Conservation (phyloP, 352 stramenopile species). For the Pythium aphanidermatum region DNA sequence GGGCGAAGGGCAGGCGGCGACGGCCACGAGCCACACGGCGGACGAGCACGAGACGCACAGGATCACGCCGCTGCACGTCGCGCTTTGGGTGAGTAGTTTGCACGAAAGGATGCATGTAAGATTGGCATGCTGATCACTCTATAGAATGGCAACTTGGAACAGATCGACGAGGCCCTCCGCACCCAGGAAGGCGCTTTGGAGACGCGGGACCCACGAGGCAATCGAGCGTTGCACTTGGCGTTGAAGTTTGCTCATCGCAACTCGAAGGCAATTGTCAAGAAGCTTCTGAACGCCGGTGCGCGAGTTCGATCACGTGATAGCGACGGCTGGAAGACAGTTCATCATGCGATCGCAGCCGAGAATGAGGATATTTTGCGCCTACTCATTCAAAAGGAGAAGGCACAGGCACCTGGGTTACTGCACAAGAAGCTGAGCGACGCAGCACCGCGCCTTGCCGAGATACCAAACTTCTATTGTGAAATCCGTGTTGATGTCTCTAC, state of each 20-base stretch:
- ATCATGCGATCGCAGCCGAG: constrained; percentile 49
- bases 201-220: constrained; percentile 42
- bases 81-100: constrained; percentile 38
- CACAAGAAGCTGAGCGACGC: constrained; percentile 46
- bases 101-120: background rate
- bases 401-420: constrained; percentile 43
- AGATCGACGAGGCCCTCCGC: constrained; percentile 36
- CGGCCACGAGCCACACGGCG: background rate
- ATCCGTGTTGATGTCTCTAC: constrained; percentile 61
- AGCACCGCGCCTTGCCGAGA: constrained; percentile 30
- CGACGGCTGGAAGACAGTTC: constrained; percentile 57
- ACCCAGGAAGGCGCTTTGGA: constrained; percentile 31
- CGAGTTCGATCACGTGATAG: constrained; percentile 56
- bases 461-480: constrained; percentile 64
- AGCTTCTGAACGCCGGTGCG: constrained; percentile 45
- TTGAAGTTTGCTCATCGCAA: constrained; percentile 67
- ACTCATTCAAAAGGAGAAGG: constrained; percentile 52
- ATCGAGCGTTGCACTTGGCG: constrained; percentile 56
- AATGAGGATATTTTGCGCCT: constrained; percentile 57
- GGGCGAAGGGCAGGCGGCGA: background rate
- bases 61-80: constrained; percentile 44
- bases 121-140: background rate
- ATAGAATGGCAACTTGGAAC: constrained; percentile 54
- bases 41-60: background rate
- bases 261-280: constrained; percentile 41